Evolutionary conservation across 495 filamentous ascomycete species (phyloP), one percentile per base, ranked within the genome.

Genomic region (Lasiosphaeria hispida): DNA sequence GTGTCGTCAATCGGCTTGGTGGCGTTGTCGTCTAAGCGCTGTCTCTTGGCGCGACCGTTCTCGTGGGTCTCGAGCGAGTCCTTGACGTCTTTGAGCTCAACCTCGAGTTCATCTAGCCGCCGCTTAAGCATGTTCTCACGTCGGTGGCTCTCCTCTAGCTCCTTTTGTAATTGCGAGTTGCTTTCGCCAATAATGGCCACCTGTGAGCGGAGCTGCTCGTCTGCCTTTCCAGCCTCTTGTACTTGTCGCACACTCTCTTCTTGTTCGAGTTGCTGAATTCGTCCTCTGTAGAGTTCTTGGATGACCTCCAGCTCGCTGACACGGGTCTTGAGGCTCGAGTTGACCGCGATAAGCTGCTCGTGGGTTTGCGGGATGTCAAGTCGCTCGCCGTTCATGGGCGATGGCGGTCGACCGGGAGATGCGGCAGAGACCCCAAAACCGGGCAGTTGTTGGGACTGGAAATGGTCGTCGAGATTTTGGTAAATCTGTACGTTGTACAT

Each of bases 271-370:
- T 97, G 90, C 14, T 82, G 81, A 40, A 97, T 88, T 19, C 92
- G 85, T n/a, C 88, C 89, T 34, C 89, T 81, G 77, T 95, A 97
- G 23, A 98, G 80, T 62, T 91, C 91, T 63, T 97, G 96, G 71
- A 99, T 95, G 48, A 99, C 83, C 68, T 99, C 94, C 17, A 99
- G 80, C 70, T 99, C 94, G 63, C 82, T 89, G 47, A 97, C 92
- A 23, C 92, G 86, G 6, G 92, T 97, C 76, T 92, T 94, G 37
- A 97, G 76, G 41, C 83, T 84, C 13, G 87, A 87, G 69, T 96
- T 96, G 45, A 84, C 79, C 10, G 87, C 85, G 44, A 90, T 75
- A 10, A 95, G 76, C 48, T 86, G 83, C 63, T 96, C 92, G 62
- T 90, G 91, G 9, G 88, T 89, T 63, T 87, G 89, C 7, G 89